Evolutionary conservation across 768 basidiomycete species (phyloP).

Genomic region (Mycena filopes): DNA sequence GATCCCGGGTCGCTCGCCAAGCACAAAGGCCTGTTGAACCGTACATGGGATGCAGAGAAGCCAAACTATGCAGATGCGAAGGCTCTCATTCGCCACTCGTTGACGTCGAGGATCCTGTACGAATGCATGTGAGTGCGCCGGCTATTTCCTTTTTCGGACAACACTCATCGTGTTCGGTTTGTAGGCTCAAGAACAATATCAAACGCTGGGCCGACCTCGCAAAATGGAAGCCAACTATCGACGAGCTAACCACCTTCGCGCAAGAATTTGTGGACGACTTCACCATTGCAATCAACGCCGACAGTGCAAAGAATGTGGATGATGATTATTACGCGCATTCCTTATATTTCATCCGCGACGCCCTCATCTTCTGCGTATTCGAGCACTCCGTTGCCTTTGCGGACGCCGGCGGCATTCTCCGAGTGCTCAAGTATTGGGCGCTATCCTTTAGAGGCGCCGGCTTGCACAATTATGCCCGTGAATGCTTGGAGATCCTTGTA

Average conservation of each 20-base stretch:
- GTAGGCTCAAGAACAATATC: conserved; percentile 26
- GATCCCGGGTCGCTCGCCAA: conserved; percentile 40
- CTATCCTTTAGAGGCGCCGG: conserved; percentile 44
- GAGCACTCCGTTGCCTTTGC: conserved; percentile 42
- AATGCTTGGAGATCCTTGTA: conserved; percentile 37
- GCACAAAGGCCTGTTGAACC: conserved; percentile 40
- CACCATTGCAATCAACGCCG: neutral
- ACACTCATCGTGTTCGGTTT: neutral
- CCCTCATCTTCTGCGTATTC: conserved; percentile 40
- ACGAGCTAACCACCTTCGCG: conserved; percentile 19
- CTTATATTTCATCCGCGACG: conserved; percentile 43
- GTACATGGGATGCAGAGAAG: conserved; percentile 41
- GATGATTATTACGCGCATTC: conserved; percentile 32
- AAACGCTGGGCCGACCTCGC: conserved; percentile 19
- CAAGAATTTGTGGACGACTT: conserved; percentile 16
- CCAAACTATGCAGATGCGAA: conserved; percentile 38
- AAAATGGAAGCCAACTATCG: conserved; percentile 22
- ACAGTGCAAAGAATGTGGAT: conserved; percentile 11
- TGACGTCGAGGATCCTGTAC: conserved; percentile 31
- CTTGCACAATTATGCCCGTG: conserved; percentile 46
- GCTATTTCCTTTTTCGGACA: neutral
- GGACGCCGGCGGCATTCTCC: conserved; percentile 42
- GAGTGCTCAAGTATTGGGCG: conserved; percentile 40
- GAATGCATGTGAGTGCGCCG: conserved; percentile 25
- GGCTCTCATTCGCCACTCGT: conserved; percentile 33